Evolutionary conservation across 371 early-diverging fungal genomes (phyloP), one percentile per base, ranked within the genome.

Genomic region (Mortierella sp.): DNA sequence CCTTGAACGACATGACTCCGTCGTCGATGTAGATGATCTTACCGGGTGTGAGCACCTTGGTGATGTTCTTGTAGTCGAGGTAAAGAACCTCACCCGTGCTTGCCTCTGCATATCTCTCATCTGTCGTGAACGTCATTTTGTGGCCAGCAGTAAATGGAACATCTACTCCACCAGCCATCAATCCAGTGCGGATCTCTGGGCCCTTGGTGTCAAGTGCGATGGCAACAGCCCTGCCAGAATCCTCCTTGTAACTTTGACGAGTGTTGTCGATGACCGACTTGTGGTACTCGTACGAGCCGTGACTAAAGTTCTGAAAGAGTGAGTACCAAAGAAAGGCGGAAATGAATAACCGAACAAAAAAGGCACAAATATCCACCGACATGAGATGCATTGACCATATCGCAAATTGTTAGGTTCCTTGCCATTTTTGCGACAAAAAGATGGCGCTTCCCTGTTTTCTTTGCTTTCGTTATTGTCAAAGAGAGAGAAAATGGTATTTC

Each of bases 241-340:
- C 80, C 34, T 91, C 89, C 84, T 73, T 28, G 31, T 48, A 91
- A 68, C 95, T 93, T 72, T 90, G 87, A 76, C 95, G 94, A 54
- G 94, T 93, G 86, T 95, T 95, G 76, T 95, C 95, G 72, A 96
- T 94, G 71, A 95, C 95, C 65, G 92, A 92, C 86, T 93, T 92
- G 91, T 98, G 98, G 91, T 97, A 97, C 91, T 96, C 97, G 87
- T 98, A 95, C 52, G 94, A 89, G 72, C 98, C 98, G 90, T 98
- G 98, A 75, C 97, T 97, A 76, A 98, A 97, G 93, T 98, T 98
- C 87, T 86, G 48, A 42, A 21, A 50, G 19, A 24, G 34, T 4
- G 24, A 24, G 21, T 70, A 14, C 31, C 26, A 19, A 63, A 19
- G 26, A 34, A 28, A 16, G 31, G 31, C 28, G 16, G 21, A 63